phyloP scores from a whole-genome alignment of 2,329 filamentous ascomycete species.

The Aureobasidium sp. region DNA sequence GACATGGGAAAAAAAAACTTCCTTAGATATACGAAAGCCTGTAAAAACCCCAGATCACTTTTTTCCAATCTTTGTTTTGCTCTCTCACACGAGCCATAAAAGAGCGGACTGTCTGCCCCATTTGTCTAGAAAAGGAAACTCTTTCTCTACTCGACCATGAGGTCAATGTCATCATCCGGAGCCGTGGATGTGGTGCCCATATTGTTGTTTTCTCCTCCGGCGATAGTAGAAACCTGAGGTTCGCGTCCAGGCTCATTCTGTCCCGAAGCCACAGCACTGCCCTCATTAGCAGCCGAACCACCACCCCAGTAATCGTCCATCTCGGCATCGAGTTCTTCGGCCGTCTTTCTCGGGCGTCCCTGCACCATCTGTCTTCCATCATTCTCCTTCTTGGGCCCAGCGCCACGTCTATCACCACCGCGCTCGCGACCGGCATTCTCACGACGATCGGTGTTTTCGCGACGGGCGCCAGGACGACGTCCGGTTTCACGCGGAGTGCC shows the following conservation, averaged over 20 bases:
- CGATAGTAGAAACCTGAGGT: conserved; percentile 14
- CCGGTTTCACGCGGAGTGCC: conserved; percentile 38
- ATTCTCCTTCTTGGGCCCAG: conserved; percentile 38
- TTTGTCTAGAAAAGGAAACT: too few species aligned
- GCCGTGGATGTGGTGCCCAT: conserved; percentile 13
- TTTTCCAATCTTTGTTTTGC: too few species aligned
- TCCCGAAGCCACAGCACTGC: conserved; percentile 5
- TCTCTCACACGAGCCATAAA: too few species aligned
- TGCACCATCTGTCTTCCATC: conserved; percentile 38
- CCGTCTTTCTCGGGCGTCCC: conserved; percentile 68
- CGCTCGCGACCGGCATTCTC: conserved; percentile 27
- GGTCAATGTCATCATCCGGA: conserved; percentile 20
- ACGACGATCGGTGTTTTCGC: conserved; percentile 29
- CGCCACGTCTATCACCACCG: conserved; percentile 36
- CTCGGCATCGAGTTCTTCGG: conserved; percentile 88
- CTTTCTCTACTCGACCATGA: conserved; percentile 20
- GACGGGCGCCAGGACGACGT: conserved; percentile 40
- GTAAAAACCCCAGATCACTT: too few species aligned
- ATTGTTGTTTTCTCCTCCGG: conserved; percentile 11
- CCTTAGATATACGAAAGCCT: too few species aligned
- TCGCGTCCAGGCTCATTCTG: conserved; percentile 7
- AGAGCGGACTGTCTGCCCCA: too few species aligned
- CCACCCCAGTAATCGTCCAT: conserved; percentile 76
- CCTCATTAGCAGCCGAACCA: conserved; percentile 5
- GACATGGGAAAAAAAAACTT: too few species aligned